Percentiles rank a stretch among this genome's conserved stretches.
Evolutionary conservation across 805 yeast genomes (phyloP).

Genomic region (Candida vartiovaarae): DNA sequence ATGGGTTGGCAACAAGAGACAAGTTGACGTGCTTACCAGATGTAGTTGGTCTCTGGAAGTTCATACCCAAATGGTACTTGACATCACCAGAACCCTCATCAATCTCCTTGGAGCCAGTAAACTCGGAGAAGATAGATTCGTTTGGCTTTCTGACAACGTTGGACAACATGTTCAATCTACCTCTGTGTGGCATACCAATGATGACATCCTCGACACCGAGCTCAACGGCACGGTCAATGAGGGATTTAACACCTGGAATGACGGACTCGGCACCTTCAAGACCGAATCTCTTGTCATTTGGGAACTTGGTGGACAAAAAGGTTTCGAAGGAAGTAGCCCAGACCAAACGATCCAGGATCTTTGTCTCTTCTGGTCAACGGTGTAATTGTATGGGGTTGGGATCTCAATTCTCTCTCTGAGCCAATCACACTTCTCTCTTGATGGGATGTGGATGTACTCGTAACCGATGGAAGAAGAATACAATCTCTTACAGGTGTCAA

Average conservation of each 20-base stretch:
- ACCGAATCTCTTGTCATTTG: slow-evolving; percentile 98
- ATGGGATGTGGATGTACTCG: slow-evolving; percentile 95
- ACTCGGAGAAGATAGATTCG: slow-evolving; percentile 95
- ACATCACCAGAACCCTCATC: slow-evolving; percentile 99
- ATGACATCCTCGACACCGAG: slow-evolving; percentile 92
- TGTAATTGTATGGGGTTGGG: slow-evolving; percentile 77
- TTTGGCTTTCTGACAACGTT: slow-evolving; percentile 98
- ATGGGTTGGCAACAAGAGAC: slow-evolving; percentile 96
- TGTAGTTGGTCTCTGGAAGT: slow-evolving; percentile 97
- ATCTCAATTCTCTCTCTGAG: slow-evolving; percentile 93
- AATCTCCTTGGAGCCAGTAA: slow-evolving; percentile 80
- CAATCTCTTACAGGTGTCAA: slow-evolving; percentile 69
- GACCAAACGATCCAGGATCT: slow-evolving; percentile 90
- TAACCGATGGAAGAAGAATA: slow-evolving; percentile 89
- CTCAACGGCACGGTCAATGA: slow-evolving; percentile 90
- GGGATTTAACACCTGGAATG: slow-evolving; percentile 93
- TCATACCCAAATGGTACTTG: slow-evolving; percentile 98
- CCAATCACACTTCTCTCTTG: slow-evolving; percentile 96
- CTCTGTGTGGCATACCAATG: slow-evolving; percentile 99
- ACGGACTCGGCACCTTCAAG: slow-evolving; percentile 97
- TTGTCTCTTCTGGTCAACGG: slow-evolving; percentile 88
- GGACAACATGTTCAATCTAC: slow-evolving; percentile 94
- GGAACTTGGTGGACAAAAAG: slow-evolving; percentile 91
- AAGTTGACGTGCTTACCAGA: slow-evolving; percentile 94
- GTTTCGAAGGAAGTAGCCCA: slow-evolving; percentile 95